Conservation (phyloP, 257 asterid genomes). For the Henckelia pumila region DNA sequence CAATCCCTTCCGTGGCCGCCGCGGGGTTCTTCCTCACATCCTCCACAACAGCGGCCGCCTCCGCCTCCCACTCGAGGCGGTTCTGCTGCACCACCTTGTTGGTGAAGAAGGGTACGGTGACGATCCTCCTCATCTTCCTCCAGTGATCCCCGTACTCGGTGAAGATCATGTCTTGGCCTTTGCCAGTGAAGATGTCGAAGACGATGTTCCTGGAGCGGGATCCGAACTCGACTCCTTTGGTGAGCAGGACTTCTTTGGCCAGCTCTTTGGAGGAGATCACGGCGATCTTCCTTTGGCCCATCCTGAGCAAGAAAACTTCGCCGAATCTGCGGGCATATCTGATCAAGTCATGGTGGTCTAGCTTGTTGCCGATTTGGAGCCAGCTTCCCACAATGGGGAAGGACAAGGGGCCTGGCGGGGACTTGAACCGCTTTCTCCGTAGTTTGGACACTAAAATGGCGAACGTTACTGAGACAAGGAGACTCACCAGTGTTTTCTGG, state of each 20-base stretch:
- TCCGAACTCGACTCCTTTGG: constrained; percentile 55
- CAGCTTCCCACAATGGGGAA: constrained; percentile 48
- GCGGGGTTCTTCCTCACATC: constrained; percentile 46
- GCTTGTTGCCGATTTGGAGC: constrained; percentile 48
- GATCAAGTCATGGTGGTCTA: constrained; percentile 44
- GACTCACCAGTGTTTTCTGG: constrained; percentile 41
- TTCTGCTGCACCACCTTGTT: constrained; percentile 53
- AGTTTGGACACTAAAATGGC: constrained; percentile 39
- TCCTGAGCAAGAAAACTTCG: constrained; percentile 36
- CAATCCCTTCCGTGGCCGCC: constrained; percentile 38
- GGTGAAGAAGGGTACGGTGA: constrained; percentile 54
- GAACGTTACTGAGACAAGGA: constrained; percentile 36
- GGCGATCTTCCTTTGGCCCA: constrained; percentile 49
- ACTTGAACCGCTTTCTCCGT: constrained; percentile 36
- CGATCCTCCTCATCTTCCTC: constrained; percentile 54
- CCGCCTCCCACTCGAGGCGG: constrained; percentile 44
- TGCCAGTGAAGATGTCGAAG: constrained; percentile 47
- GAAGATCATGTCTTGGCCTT: constrained; percentile 58
- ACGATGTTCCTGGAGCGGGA: constrained; percentile 50
- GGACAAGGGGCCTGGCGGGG: constrained; percentile 51
- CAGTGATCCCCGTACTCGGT: constrained; percentile 57
- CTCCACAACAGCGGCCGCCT: constrained; percentile 38
- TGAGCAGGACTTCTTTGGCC: constrained; percentile 47
- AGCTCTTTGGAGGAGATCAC: constrained; percentile 53
- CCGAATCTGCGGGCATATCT: constrained; percentile 44